A percentile compares a stretch with the other conserved stretches of the same genome.
Conservation (phyloP, 2,329 filamentous ascomycete species). For the Xylaria sp. region DNA sequence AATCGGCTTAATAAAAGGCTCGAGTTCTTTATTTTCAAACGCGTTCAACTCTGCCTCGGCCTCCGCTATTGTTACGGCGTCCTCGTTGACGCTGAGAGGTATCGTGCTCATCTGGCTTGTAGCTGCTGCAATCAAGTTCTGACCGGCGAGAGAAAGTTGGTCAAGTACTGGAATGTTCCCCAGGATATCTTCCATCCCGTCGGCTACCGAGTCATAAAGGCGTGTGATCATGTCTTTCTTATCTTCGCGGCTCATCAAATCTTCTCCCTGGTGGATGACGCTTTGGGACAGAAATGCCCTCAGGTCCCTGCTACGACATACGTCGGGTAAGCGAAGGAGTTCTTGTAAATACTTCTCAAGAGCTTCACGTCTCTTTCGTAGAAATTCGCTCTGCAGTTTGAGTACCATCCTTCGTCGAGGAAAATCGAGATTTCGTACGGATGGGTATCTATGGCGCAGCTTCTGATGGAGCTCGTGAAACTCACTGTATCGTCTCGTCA, state of each 20-base stretch:
- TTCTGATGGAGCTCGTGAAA: constrained; percentile 96
- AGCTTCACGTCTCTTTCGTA: constrained; percentile 85
- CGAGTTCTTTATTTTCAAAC: constrained; percentile 87
- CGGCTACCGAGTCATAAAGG: constrained; percentile 95
- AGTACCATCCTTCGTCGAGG: constrained; percentile 91
- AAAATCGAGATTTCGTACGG: constrained; percentile 90
- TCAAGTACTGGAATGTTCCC: constrained; percentile 96
- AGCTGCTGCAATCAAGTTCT: constrained; percentile 85
- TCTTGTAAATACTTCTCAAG: constrained; percentile 87
- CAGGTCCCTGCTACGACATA: constrained; percentile 91
- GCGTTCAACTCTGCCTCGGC: constrained; percentile 94
- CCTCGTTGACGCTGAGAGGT: constrained; percentile 63
- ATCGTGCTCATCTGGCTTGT: constrained; percentile 70
- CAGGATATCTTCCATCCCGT: constrained; percentile 97
- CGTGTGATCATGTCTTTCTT: constrained; percentile 91
- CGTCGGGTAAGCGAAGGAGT: constrained; percentile 86
- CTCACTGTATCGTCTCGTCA: constrained; percentile 94
- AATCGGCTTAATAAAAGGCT: constrained; percentile 98
- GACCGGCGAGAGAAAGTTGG: constrained; percentile 90
- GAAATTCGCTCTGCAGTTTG: constrained; percentile 95
- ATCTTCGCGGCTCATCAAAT: constrained; percentile 67
- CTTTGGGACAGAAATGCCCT: constrained; percentile 93
- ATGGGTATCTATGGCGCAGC: constrained; percentile 83
- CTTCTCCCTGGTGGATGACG: constrained; percentile 73
- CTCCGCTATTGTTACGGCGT: constrained; percentile 69